A percentile compares a stretch with the other conserved stretches of the same genome.
Evolutionary conservation across 2,329 filamentous ascomycete genomes (phyloP).

Genomic region (Fusarium albosuccineum): DNA sequence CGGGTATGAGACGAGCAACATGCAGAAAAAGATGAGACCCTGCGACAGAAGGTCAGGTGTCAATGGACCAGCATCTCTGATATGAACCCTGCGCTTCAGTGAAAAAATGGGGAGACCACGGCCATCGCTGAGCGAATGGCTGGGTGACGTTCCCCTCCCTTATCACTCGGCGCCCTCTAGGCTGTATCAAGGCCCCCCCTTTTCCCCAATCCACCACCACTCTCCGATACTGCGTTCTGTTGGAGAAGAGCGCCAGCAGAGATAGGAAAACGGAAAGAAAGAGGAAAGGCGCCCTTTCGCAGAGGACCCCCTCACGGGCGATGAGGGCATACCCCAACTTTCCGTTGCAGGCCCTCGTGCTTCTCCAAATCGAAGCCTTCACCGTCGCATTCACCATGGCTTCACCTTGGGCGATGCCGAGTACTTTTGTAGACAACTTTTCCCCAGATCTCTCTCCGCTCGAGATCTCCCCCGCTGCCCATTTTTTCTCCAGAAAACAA

Average conservation of each 20-base stretch:
- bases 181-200: neutral
- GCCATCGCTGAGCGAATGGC: neutral
- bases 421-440: neutral
- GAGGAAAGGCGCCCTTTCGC: slow-evolving; percentile 1
- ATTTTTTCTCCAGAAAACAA: slow-evolving; percentile 41
- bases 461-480: slow-evolving; percentile 22
- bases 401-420: slow-evolving; percentile 19
- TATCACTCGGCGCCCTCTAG: neutral
- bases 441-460: slow-evolving; percentile 28
- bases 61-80: neutral
- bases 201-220: slow-evolving; percentile 18
- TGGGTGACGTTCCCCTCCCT: neutral
- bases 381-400: slow-evolving; percentile 25
- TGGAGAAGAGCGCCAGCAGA: slow-evolving; percentile 33
- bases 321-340: slow-evolving; percentile 26
- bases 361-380: slow-evolving; percentile 35
- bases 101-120: slow-evolving; percentile 8
- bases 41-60: slow-evolving; percentile 8
- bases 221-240: slow-evolving; percentile 27
- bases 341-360: neutral
- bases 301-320: slow-evolving; percentile 9
- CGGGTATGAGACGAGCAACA: too few relatives aligned
- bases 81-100: slow-evolving; percentile 13
- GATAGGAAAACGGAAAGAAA: slow-evolving; percentile 28
- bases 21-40: neutral